phyloP scores from a whole-genome alignment of 2,329 filamentous ascomycete genomes.

The Calonectria pseudoturangicola region DNA sequence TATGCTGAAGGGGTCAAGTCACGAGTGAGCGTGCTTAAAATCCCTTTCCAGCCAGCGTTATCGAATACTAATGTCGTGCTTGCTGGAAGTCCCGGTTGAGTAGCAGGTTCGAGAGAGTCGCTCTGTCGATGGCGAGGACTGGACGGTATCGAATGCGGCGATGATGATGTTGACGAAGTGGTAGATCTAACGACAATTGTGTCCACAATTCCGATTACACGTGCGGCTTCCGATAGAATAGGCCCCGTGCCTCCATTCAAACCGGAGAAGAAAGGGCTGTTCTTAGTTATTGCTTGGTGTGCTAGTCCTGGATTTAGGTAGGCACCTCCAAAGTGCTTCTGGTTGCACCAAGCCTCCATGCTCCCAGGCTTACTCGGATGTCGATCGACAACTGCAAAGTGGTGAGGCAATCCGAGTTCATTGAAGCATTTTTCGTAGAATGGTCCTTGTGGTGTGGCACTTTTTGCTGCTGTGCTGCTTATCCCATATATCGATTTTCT shows the following conservation, averaged over 20 bases:
- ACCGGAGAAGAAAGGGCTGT: constrained; percentile 70
- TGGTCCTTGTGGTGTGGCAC: constrained; percentile 81
- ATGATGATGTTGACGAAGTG: constrained; percentile 64
- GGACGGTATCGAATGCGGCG: constrained; percentile 69
- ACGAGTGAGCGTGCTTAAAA: constrained; percentile 85
- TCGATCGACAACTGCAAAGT: constrained; percentile 84
- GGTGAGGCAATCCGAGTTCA: constrained; percentile 89
- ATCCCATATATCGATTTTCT: constrained; percentile 89
- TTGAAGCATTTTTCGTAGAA: constrained; percentile 92
- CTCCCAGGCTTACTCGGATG: constrained; percentile 78
- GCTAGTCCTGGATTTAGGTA: constrained; percentile 85
- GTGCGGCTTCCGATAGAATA: constrained; percentile 83
- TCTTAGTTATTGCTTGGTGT: constrained; percentile 75
- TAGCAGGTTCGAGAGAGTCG: constrained; percentile 48
- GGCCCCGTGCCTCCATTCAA: constrained; percentile 72
- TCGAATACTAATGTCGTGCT: constrained; percentile 81
- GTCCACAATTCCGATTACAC: constrained; percentile 87
- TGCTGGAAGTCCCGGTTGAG: constrained; percentile 63
- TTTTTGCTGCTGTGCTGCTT: constrained; percentile 79
- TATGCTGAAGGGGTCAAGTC: constrained; percentile 91
- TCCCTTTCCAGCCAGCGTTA: constrained; percentile 90
- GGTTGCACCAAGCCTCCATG: constrained; percentile 82
- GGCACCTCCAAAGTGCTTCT: constrained; percentile 86
- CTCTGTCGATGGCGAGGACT: constrained; percentile 65
- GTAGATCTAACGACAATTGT: constrained; percentile 81